Evolutionary conservation across 495 filamentous ascomycete species (phyloP).

Genomic region (Aspergillus saccharolyticus): DNA sequence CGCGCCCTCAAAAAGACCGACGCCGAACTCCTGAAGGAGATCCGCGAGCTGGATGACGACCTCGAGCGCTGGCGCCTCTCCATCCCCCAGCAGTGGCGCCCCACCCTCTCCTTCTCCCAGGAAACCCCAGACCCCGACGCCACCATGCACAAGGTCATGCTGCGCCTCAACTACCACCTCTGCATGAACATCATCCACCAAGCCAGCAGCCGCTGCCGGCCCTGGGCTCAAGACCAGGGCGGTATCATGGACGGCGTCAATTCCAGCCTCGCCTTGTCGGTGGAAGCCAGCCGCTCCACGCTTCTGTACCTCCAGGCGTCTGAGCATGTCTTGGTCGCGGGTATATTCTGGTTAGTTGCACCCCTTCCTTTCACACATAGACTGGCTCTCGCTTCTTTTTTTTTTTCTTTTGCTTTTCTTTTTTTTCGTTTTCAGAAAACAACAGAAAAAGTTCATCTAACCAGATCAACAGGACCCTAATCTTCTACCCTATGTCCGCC

Average conservation of each 20-base stretch:
- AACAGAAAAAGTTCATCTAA: too few relatives aligned
- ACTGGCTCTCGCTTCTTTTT: too few relatives aligned
- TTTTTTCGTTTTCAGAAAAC: too few relatives aligned
- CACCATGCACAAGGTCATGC: conserved; percentile 41
- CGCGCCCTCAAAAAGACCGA: conserved; percentile 44
- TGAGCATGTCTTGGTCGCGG: conserved; percentile 36
- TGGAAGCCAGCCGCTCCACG: conserved; percentile 50
- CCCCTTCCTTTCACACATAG: neutral
- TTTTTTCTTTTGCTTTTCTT: too few relatives aligned
- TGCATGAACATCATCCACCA: conserved; percentile 49
- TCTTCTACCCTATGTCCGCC: conserved; percentile 51
- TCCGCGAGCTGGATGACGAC: conserved; percentile 49
- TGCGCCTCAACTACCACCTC: conserved; percentile 48
- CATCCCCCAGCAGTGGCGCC: conserved; percentile 38
- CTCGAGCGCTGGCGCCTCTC: conserved; percentile 48
- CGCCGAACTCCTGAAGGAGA: conserved; percentile 47
- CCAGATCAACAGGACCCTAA: conserved; percentile 29
- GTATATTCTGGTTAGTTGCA: conserved; percentile 43
- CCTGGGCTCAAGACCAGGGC: conserved; percentile 31
- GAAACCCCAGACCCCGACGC: conserved; percentile 32
- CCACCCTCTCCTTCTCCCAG: conserved; percentile 37
- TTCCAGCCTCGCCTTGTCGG: conserved; percentile 44
- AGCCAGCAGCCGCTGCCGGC: conserved; percentile 44
- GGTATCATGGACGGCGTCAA: conserved; percentile 43
- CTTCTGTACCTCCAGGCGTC: conserved; percentile 41